These are phyloP conservation scores for Oryza meyeriana DNA, from an alignment of 176 grass and related monocot genomes.

Conservation along the genomic window DNA sequence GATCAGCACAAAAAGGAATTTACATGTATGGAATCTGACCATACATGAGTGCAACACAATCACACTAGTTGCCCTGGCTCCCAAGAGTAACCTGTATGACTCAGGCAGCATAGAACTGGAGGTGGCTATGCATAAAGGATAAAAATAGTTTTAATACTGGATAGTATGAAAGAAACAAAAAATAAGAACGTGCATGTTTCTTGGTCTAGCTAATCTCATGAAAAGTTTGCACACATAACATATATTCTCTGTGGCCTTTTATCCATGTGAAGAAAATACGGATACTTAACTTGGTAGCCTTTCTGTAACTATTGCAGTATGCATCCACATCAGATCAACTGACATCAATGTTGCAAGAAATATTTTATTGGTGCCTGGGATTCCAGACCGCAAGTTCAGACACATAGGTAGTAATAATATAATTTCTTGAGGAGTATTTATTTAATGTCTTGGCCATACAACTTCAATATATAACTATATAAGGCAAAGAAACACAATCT, in stretches of 20 bases:
- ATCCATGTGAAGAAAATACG: not conserved
- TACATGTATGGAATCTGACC: not conserved
- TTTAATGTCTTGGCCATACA: not conserved
- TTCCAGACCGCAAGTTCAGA: not conserved
- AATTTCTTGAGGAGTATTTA: not conserved
- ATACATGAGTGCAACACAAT: not conserved
- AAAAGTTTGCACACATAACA: not conserved
- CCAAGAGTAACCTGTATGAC: not conserved
- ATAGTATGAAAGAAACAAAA: not conserved
- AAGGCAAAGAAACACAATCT: not conserved
- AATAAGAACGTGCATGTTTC: not conserved
- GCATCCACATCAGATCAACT: not conserved
- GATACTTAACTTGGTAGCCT: not conserved
- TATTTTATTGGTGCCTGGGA: not conserved
- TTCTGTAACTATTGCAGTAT: not conserved
- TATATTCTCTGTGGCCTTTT: not conserved
- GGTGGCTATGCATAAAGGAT: not conserved
- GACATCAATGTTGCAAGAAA: not conserved
- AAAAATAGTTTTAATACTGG: not conserved
- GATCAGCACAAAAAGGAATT: constrained; percentile 22
- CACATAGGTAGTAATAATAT: not conserved
- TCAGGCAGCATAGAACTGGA: not conserved
- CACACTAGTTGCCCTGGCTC: not conserved
- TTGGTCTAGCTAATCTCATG: not conserved
- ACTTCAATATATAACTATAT: not conserved